A percentile compares a stretch with the other conserved stretches of the same genome.
Evolutionary conservation across 2,329 filamentous ascomycete species (phyloP).

Genomic region (Colletotrichum nymphaeae): DNA sequence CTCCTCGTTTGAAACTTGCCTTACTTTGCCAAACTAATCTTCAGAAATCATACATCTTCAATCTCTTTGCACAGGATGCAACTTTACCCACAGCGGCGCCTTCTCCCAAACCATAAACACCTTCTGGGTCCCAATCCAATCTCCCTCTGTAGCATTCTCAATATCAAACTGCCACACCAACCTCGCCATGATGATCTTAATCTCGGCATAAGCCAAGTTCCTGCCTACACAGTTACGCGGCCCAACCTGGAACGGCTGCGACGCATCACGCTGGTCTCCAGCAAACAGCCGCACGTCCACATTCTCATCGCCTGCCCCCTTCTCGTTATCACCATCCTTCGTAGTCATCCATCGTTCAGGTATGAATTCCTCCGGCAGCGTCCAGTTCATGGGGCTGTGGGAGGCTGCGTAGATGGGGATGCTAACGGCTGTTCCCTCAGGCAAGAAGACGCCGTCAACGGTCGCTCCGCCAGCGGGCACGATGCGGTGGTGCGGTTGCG

Average conservation of each 20-base stretch:
- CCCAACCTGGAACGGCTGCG: conserved; percentile 60
- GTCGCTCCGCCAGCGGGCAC: neutral
- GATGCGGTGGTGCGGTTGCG: conserved; percentile 3
- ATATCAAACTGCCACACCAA: conserved; percentile 60
- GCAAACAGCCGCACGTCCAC: neutral
- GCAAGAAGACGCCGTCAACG: conserved; percentile 42
- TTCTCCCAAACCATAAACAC: conserved; percentile 16
- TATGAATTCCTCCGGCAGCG: conserved; percentile 54
- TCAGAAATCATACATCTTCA: neutral
- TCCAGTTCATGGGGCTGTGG: conserved; percentile 47
- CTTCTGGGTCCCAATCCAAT: conserved; percentile 47
- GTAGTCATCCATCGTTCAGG: conserved; percentile 58
- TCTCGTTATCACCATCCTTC: neutral
- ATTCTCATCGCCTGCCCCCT: neutral
- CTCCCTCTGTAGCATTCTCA: conserved; percentile 45
- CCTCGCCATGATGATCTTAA: conserved; percentile 57
- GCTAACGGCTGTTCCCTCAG: conserved; percentile 48
- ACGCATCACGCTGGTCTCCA: conserved; percentile 51
- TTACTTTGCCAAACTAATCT: too few species aligned
- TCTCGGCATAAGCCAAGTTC: conserved; percentile 60
- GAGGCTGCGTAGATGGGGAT: neutral
- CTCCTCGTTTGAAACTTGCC: neutral
- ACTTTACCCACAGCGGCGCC: conserved; percentile 2
- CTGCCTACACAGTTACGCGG: conserved; percentile 61
- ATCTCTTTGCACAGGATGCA: neutral